Conservation (phyloP, 1,284 basidiomycete species). For the Sporisorium iseilematis-ciliati region DNA sequence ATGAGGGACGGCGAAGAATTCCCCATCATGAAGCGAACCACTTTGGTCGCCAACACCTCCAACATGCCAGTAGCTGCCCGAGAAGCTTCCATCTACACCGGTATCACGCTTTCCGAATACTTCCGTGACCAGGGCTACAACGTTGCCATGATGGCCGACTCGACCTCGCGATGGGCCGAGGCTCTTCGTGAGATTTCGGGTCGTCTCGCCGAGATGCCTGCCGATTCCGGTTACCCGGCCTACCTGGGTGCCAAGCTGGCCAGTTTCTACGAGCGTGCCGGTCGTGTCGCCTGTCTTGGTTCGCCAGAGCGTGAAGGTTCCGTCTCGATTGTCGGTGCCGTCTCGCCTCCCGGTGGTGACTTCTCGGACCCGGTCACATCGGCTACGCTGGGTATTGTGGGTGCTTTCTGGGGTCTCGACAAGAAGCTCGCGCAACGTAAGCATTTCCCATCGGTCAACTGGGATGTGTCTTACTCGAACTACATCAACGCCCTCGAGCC, state of each 20-base stretch:
- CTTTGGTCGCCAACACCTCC: slow-evolving; percentile 98
- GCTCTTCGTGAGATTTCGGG: slow-evolving; percentile 99
- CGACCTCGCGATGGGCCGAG: slow-evolving; percentile 99
- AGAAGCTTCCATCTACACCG: slow-evolving; percentile 99
- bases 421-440: slow-evolving; percentile 97
- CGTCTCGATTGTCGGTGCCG: slow-evolving; percentile 98
- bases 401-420: slow-evolving; percentile 83
- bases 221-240: slow-evolving; percentile 94
- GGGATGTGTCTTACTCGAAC: slow-evolving; percentile 98
- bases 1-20: slow-evolving; percentile 90
- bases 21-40: slow-evolving; percentile 99
- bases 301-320: slow-evolving; percentile 89
- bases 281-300: slow-evolving; percentile 92
- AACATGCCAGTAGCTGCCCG: slow-evolving; percentile 99
- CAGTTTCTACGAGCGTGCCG: slow-evolving; percentile 99
- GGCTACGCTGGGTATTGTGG: slow-evolving; percentile 96
- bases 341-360: slow-evolving; percentile 98
- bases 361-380: slow-evolving; percentile 99
- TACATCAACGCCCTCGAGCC: slow-evolving; percentile 95
- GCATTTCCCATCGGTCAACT: slow-evolving; percentile 99
- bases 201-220: slow-evolving; percentile 99
- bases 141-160: slow-evolving; percentile 99
- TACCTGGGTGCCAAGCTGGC: slow-evolving; percentile 96
- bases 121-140: slow-evolving; percentile 99
- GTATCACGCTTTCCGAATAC: slow-evolving; percentile 98